Base-by-base conservation (phyloP, 495 filamentous ascomycete genomes). In the Hypoxylon rickii region DNA sequence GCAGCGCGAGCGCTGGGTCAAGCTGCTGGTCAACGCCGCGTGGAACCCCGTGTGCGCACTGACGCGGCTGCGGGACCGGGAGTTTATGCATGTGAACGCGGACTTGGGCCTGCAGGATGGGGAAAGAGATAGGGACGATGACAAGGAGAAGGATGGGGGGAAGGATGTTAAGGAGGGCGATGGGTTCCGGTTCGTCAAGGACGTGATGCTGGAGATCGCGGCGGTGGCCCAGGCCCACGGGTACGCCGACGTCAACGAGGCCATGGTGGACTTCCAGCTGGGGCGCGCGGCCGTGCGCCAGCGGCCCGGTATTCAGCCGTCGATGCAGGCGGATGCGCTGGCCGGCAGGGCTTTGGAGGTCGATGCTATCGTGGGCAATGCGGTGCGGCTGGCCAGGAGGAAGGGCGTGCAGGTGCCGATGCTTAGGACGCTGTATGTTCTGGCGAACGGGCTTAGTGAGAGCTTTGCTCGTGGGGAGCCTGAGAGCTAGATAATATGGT, bases 21-120 rank as follows among this genome's bases (percentile, higher is more conserved):
- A 83, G 67, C 66, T 82, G 21, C 43, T 80, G 1, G 45, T 79
- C 2, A 83, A 82, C 47, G 76, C 70, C 16, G 58, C 73, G 0
- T 81, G 77, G 73, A 83, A 82, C 50, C 79, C 80, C 0, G 68
- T 79, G 21, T 80, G 77, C 50, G 79, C 79, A 31, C 63, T 83
- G 7, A 72, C 76, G 11, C 63, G 71, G 31, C 70, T 67, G 15
- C 63, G 70, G 33, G 79, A 82, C 55, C 66, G 66, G 12, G 65
- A 69, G 41, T 76, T 79, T 32, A 55, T 82, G 43, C 52, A 58
- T 1, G 74, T 72, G 6, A 73, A 56, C 18, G 2, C 7, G 41
- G 16, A 5, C 16, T 16, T 58, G 20, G 26, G 21, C 0, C 13
- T 58, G 31, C 0, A 11, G 52, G 2, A 38, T 5, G 13, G 18